Base-by-base conservation (phyloP, 371 early-diverging fungal genomes). In the Rhizopus sp. region DNA sequence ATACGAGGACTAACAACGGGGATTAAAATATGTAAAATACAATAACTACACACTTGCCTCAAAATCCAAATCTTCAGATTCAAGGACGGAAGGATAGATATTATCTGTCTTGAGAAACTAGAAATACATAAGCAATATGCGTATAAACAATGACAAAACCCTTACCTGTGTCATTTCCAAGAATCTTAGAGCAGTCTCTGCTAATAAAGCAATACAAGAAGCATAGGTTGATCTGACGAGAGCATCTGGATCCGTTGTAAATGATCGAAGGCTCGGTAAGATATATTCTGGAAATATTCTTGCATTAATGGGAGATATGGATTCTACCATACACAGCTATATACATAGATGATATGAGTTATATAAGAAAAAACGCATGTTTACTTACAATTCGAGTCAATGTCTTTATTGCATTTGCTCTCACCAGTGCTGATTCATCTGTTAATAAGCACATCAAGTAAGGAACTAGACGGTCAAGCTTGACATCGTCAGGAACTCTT, bases 231-330 rank as follows among this genome's bases (percentile, higher is more conserved):
- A 83, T 34, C 95, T 77, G 1, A 94, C 94, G n/a, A 91, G 66
- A 0, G 84, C 86, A 54, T 92, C 90, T 0, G 80, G 66, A 62
- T 95, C 95, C 0, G 70, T 68, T 1, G 88, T 69, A 55, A 94
- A 85, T 35, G 78, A 74, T 32, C 83, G 79, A 30, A 96, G 64
- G 15, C 81, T 80, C 4, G 94, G 94, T 29, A 94, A 66, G 33
- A 97, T 83, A 60, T 94, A 95, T 60, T 95, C 95, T 13, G 90
- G 90, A 55, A 95, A 96, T 5, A 97, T 88, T 12, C 85, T 83
- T 13, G 88, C 88, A 63, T 96, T 94, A 50, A 88, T 88, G 1
- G 91, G 85, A 8, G 90, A 85, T 13, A 96, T 81, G 0, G 84
- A 82, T 50, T 89, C 86, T 6, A 95, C 88, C 58, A 82, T 83